Evolutionary conservation across 2,329 filamentous ascomycete species (phyloP), one percentile per base, ranked within the genome.

Genomic region (Ceratocystis variospora): DNA sequence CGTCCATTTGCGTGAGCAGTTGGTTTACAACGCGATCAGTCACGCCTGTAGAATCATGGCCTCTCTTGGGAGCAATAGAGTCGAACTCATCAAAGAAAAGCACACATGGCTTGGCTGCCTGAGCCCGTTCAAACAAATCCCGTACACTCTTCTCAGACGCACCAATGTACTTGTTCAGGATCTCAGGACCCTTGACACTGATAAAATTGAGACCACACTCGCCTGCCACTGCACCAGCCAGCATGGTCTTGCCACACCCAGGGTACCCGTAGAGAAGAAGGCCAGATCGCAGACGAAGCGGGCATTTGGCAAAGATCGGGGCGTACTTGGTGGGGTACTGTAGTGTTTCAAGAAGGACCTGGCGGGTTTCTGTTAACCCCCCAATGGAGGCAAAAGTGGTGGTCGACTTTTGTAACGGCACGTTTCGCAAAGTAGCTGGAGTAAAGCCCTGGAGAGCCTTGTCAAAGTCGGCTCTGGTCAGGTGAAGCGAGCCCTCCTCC

Each of bases 11-110:
- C 0, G 95, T 99, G 10, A 99, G 82, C 67, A 99, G 85, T 79
- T 99, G 95, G 74, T 99, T 99, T 71, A 99, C 94, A 0, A 99
- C 95, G 46, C 95, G 86, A 75, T 99, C 95, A 0, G 94, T 99
- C n/a, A 99, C 95, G 70, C 95, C 94, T 0, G 94, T 99, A 1
- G 88, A 94, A 74, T 99, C 95, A 73, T 99, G 94, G 0, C 94
- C 94, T 77, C 94, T 84, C 76, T 97, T 99, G 1, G 94, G 94
- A 0, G 95, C 95, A 69, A 99, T 97, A 48, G 89, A 92, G 77
- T 99, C 94, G 73, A 99, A 99, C 75, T 99, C 94, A 73, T 99
- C 94, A 73, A 99, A 99, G 80, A 99, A 99, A 7, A 99, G 80
- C 3, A 99, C 89, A 71, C 94, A 97, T 0, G 95, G 95, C 68